A percentile compares a stretch with the other conserved stretches of the same genome.
Conservation (phyloP, 345 rosid species). For the Murraya koenigii region DNA sequence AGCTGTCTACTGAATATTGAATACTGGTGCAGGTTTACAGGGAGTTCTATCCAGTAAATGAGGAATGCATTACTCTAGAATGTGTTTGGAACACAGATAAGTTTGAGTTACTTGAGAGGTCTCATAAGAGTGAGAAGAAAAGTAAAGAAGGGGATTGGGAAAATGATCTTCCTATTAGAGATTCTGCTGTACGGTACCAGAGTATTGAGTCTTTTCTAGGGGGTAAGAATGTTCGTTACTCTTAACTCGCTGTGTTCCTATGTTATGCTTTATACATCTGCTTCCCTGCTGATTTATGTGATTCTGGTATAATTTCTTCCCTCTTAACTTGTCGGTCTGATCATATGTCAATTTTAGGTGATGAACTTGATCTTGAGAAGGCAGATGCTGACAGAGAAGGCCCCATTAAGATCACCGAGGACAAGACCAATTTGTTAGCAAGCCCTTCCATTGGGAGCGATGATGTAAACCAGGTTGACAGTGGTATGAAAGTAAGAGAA, state of each 20-base stretch:
- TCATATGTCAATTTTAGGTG: conserved; percentile 13
- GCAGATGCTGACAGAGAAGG: conserved; percentile 20
- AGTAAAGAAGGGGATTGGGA: conserved; percentile 25
- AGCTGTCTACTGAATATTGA: neutral
- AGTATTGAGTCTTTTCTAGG: conserved; percentile 52
- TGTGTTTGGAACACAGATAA: conserved; percentile 67
- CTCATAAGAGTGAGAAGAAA: conserved; percentile 32
- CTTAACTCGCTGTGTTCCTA: neutral
- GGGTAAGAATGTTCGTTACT: conserved; percentile 39
- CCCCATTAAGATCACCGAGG: conserved; percentile 4
- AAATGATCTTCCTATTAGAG: conserved; percentile 26
- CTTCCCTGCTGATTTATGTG: neutral
- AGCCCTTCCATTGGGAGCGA: conserved; percentile 8
- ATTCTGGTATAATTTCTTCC: neutral
- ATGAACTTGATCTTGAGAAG: conserved; percentile 27
- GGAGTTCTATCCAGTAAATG: conserved; percentile 66
- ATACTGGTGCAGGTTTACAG: conserved; percentile 72
- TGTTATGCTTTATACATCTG: neutral
- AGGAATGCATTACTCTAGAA: conserved; percentile 47
- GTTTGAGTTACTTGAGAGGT: conserved; percentile 53
- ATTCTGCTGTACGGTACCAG: conserved; percentile 41
- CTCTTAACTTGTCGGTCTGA: neutral
- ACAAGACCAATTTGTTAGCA: conserved; percentile 6
- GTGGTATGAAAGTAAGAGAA: conserved; percentile 12
- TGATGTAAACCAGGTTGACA: conserved; percentile 22